Conservation (phyloP, 2,329 filamentous ascomycete genomes). For the Capronia epimyces region DNA sequence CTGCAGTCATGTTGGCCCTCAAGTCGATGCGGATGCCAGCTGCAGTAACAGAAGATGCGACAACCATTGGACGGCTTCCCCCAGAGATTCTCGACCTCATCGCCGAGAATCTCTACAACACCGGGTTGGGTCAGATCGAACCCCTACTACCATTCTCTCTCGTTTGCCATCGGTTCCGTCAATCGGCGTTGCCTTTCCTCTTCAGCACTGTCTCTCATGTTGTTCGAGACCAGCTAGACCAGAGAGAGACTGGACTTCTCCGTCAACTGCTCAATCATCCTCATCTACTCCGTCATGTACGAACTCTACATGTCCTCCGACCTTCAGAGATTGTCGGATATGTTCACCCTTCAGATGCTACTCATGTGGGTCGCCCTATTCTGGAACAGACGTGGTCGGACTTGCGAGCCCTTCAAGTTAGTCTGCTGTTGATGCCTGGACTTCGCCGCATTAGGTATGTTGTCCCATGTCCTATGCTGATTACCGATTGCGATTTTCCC, state of each 20-base stretch:
- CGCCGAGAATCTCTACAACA: slow-evolving; percentile 16
- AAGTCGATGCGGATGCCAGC: slow-evolving; percentile 18
- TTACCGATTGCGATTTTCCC: too few species aligned
- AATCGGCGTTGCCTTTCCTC: slow-evolving; percentile 17
- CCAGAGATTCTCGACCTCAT: slow-evolving; percentile 20
- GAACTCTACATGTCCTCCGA: slow-evolving; percentile 13
- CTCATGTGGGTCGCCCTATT: neutral
- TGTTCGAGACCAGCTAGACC: slow-evolving; percentile 12
- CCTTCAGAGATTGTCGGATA: slow-evolving; percentile 2
- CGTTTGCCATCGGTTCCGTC: slow-evolving; percentile 16
- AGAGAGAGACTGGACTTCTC: slow-evolving; percentile 8
- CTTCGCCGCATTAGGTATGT: slow-evolving; percentile 21
- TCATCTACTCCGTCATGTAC: slow-evolving; percentile 17
- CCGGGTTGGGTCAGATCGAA: slow-evolving; percentile 14
- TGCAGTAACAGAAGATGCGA: slow-evolving; percentile 11
- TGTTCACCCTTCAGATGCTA: neutral
- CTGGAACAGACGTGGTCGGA: slow-evolving; percentile 1
- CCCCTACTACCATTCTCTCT: slow-evolving; percentile 15
- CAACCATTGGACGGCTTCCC: slow-evolving; percentile 12
- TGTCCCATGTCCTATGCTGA: too few species aligned
- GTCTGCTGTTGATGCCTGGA: slow-evolving; percentile 18
- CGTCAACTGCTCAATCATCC: slow-evolving; percentile 9
- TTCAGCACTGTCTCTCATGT: slow-evolving; percentile 19
- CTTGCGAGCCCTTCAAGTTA: slow-evolving; percentile 7
- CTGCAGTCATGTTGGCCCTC: slow-evolving; percentile 15